Conservation (phyloP, 495 filamentous ascomycete species). For the Baudoinia panamericana region DNA sequence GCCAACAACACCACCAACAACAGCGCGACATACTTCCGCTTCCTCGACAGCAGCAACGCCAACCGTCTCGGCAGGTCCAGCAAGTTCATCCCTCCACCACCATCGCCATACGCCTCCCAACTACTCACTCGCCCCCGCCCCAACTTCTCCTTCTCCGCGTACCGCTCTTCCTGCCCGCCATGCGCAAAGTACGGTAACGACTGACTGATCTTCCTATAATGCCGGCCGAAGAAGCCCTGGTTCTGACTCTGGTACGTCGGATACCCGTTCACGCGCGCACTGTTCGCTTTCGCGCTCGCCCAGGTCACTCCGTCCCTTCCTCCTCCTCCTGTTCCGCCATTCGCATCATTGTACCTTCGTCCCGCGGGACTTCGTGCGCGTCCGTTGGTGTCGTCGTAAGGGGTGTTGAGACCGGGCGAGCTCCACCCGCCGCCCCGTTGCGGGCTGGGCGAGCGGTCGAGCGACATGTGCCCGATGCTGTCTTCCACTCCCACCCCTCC, state of each 20-base stretch:
- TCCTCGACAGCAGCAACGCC: conserved; percentile 35
- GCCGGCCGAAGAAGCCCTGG: conserved; percentile 68
- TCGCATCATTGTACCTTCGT: conserved; percentile 13
- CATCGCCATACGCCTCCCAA: neutral
- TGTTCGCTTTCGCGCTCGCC: conserved; percentile 65
- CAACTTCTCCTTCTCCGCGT: conserved; percentile 68
- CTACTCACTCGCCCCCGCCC: conserved; percentile 35
- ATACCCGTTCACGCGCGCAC: conserved; percentile 61
- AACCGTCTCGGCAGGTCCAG: conserved; percentile 25
- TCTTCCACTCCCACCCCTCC: neutral
- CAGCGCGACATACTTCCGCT: conserved; percentile 48
- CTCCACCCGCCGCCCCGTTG: conserved; percentile 73
- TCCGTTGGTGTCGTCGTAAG: conserved; percentile 44
- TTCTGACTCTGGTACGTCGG: conserved; percentile 70
- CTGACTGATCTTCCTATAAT: conserved; percentile 60
- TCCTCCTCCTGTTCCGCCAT: neutral
- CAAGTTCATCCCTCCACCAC: conserved; percentile 24
- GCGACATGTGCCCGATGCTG: conserved; percentile 46
- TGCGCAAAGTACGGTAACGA: conserved; percentile 58
- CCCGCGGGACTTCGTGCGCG: conserved; percentile 36
- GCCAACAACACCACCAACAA: conserved; percentile 46
- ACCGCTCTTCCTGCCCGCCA: conserved; percentile 29
- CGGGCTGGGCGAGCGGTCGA: conserved; percentile 75
- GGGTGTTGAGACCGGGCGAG: conserved; percentile 62
- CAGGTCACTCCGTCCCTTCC: conserved; percentile 46